Evolutionary conservation across 2,329 filamentous ascomycete species (phyloP), one percentile per base, ranked within the genome.

Genomic region (Aspergillus fijiensis): DNA sequence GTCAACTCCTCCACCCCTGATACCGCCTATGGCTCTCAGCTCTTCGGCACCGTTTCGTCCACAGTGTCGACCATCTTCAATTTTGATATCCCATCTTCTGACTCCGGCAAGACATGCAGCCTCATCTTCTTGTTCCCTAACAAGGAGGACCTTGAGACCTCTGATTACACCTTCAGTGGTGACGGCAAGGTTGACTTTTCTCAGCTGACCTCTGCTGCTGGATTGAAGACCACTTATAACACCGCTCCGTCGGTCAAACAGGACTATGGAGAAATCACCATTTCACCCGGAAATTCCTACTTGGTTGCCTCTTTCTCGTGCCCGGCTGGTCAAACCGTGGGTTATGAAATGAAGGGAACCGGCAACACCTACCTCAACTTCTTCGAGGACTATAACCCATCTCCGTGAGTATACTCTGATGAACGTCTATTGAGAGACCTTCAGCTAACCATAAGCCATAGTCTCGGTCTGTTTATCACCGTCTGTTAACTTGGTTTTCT

Each of bases 51-150:
- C 11, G 77, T 88, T 42, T 83, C 82, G 12, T 73, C 79, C 19
- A 77, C 74, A 21, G 73, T 84, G 52, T 84, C 83, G 10, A 82
- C 83, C 12, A 82, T 89, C 69, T 90, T 88, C 82, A 89, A 89
- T 78, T 90, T 90, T 75, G 86, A 89, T 69, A 84, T 90, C 49
- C 84, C 84, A 1, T 63, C 73, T 4, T 73, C 75, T 5, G 81
- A 85, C 66, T 66, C 77, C 9, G 85, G 84, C 65, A 84, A 85
- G 75, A 84, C 84, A 68, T 91, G 88, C 77, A 83, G 80, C 58
- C 77, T 90, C 9, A 77, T 87, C 59, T 90, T 90, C 82, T 78
- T 89, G 49, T 84, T 89, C 75, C 88, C 88, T 11, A 65, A 77
- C 54, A 73, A 84, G 62, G 67, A 78, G 16, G 74, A 87, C 35